phyloP scores from a whole-genome alignment of 257 asterid species.

The Solanum pennellii region DNA sequence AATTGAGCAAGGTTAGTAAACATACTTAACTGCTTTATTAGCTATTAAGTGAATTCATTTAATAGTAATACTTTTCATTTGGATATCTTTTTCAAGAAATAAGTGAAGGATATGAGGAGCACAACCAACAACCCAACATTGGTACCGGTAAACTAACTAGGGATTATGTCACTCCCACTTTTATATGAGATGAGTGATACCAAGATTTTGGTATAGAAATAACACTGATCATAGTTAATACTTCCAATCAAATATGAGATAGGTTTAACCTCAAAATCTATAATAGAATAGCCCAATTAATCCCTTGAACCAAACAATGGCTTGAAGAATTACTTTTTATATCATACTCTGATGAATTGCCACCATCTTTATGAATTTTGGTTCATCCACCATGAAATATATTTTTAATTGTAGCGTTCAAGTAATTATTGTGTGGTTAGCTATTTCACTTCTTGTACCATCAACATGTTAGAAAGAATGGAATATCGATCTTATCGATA shows the following conservation, averaged over 20 bases:
- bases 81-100: neutral
- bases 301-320: neutral
- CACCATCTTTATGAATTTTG: neutral
- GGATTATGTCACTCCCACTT: neutral
- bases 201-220: neutral
- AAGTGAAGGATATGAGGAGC: neutral
- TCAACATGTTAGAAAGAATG: neutral
- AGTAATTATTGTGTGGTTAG: neutral
- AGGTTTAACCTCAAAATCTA: neutral
- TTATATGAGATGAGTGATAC: neutral
- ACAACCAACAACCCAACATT: neutral
- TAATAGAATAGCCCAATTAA: neutral
- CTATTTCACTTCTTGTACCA: neutral
- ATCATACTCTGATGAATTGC: neutral
- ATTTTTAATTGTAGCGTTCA: neutral
- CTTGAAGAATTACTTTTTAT: neutral
- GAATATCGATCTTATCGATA: neutral
- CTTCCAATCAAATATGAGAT: neutral
- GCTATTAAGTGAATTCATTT: neutral
- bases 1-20: neutral
- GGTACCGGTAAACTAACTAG: neutral
- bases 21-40: neutral
- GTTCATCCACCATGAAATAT: neutral
- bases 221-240: no score
- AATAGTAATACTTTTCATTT: neutral